These are phyloP conservation scores for Cyclocybe aegerita DNA, from an alignment of 768 basidiomycete genomes.

Conservation along the genomic window DNA sequence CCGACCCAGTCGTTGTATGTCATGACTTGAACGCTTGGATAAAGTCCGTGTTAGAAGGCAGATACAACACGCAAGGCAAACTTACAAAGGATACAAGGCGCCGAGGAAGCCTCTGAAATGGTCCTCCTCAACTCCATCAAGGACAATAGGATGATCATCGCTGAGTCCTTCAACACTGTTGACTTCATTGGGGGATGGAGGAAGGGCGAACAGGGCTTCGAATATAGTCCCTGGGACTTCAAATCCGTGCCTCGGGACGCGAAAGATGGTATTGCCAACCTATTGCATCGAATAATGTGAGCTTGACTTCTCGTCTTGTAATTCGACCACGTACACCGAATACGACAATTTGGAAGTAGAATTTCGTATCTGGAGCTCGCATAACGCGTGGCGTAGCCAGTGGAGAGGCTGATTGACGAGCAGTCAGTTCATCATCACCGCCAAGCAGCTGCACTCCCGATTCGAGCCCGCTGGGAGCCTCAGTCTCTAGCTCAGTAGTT, in stretches of 20 bases:
- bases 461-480: no score
- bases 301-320: background rate
- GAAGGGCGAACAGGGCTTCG: background rate
- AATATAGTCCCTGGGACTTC: background rate
- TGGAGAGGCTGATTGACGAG: no score
- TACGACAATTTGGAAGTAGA: no score
- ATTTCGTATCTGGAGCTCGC: no score
- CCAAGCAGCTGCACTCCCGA: no score
- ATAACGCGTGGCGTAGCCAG: no score
- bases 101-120: background rate
- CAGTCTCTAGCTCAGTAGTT: no score
- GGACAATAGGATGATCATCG: background rate
- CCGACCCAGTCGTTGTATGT: background rate
- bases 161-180: background rate
- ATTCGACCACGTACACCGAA: no score
- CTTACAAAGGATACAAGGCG: background rate
- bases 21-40: background rate
- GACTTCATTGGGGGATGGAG: background rate
- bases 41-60: background rate
- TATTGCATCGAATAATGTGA: background rate
- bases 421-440: no score
- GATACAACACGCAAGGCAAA: background rate
- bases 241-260: constrained; percentile 10
- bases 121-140: background rate
- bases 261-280: constrained; percentile 9